Conservation (phyloP, 2,329 filamentous ascomycete species). For the Dothideomycetidae sp. region DNA sequence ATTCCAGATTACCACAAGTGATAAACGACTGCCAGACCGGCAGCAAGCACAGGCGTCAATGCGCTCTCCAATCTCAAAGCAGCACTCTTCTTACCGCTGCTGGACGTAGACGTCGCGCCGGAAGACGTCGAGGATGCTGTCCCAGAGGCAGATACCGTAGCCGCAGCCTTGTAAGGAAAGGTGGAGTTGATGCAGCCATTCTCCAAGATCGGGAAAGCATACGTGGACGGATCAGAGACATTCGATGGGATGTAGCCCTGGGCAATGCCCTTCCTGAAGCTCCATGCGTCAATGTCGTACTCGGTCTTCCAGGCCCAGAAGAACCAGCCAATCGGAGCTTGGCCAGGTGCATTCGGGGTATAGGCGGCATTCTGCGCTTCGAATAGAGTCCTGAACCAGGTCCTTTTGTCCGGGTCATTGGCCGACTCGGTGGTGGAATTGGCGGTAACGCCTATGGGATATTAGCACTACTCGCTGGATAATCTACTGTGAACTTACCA, state of each 20-base stretch:
- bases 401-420: constrained; percentile 12
- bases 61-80: too few species aligned
- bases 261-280: constrained; percentile 12
- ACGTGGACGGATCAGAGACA: constrained; percentile 13
- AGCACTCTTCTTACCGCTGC: background rate
- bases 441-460: constrained; percentile 9
- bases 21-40: too few species aligned
- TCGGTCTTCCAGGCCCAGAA: constrained; percentile 18
- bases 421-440: constrained; percentile 8
- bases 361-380: constrained; percentile 15
- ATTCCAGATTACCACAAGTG: too few species aligned
- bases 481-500: background rate
- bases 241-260: constrained; percentile 14
- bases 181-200: constrained; percentile 14
- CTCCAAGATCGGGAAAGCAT: constrained; percentile 13
- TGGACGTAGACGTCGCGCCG: background rate
- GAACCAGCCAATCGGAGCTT: constrained; percentile 14
- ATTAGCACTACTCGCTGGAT: background rate
- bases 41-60: too few species aligned
- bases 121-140: background rate
- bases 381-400: constrained; percentile 15
- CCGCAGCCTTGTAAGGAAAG: constrained; percentile 12
- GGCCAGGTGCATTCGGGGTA: constrained; percentile 9
- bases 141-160: background rate
- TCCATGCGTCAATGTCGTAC: constrained; percentile 16